phyloP scores from a whole-genome alignment of 139 green algal genomes.

The Tetraselmis striata region DNA sequence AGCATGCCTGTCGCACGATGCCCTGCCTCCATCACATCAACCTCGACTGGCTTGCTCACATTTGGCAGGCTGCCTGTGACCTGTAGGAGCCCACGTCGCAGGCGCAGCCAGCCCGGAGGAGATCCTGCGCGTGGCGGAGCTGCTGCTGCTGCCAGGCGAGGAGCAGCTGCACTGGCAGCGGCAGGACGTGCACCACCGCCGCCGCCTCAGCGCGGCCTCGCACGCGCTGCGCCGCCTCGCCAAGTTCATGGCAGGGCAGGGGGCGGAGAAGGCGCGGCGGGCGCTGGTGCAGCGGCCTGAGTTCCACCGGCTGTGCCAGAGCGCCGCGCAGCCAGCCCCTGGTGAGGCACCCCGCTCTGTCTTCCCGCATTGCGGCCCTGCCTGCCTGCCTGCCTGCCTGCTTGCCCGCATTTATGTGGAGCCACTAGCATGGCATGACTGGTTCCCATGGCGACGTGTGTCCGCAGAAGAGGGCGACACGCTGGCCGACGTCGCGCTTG shows the following conservation, averaged over 20 bases:
- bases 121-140: neutral
- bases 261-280: neutral
- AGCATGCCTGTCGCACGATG: too few species aligned
- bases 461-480: neutral
- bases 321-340: neutral
- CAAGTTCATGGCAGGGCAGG: neutral
- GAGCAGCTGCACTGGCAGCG: neutral
- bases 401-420: too few species aligned
- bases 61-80: neutral
- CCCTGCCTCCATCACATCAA: too few species aligned
- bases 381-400: too few species aligned
- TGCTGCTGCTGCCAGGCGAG: neutral
- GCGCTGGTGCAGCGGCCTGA: neutral
- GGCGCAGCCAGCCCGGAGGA: neutral
- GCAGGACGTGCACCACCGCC: neutral
- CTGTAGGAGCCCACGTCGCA: neutral
- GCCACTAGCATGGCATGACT: too few species aligned
- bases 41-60: too few species aligned
- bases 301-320: neutral
- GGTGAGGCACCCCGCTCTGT: too few species aligned
- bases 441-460: too few species aligned
- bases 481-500: neutral
- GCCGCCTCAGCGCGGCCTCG: neutral
- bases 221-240: slow-evolving; percentile 1
- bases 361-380: too few species aligned